Conservation (phyloP, 2,329 filamentous ascomycete species). For the Fusarium compactum region DNA sequence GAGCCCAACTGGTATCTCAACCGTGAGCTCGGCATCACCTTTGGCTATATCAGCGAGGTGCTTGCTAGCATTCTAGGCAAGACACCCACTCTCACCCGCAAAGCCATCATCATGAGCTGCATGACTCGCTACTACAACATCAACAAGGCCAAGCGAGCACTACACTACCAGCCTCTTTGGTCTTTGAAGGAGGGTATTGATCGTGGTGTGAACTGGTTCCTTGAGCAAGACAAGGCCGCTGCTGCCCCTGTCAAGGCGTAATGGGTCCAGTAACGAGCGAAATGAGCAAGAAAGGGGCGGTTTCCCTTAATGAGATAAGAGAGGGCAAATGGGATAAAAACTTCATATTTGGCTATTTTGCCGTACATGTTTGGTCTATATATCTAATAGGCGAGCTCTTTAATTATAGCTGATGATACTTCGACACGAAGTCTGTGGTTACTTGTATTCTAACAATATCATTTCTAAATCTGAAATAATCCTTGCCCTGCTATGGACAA, state of each 20-base stretch:
- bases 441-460: neutral
- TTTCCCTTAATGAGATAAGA: slow-evolving; percentile 12
- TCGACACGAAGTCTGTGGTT: neutral
- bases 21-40: slow-evolving; percentile 62
- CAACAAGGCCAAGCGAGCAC: slow-evolving; percentile 75
- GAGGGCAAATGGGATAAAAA: slow-evolving; percentile 1
- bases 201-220: slow-evolving; percentile 65
- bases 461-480: neutral
- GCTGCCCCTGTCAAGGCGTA: slow-evolving; percentile 42
- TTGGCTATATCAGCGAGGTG: slow-evolving; percentile 67
- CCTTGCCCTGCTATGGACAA: neutral
- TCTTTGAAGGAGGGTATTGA: slow-evolving; percentile 73
- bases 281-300: slow-evolving; percentile 4
- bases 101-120: slow-evolving; percentile 73
- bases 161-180: slow-evolving; percentile 78
- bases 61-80: slow-evolving; percentile 62
- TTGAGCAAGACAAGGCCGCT: slow-evolving; percentile 61
- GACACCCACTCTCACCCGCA: slow-evolving; percentile 68
- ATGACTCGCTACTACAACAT: slow-evolving; percentile 86
- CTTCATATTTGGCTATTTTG: slow-evolving; percentile 7
- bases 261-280: slow-evolving; percentile 8
- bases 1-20: slow-evolving; percentile 68
- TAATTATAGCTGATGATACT: slow-evolving; percentile 24
- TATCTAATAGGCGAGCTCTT: slow-evolving; percentile 14
- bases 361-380: slow-evolving; percentile 22